Evolutionary conservation across 495 filamentous ascomycete species (phyloP).

Genomic region (Tuber aestivum): DNA sequence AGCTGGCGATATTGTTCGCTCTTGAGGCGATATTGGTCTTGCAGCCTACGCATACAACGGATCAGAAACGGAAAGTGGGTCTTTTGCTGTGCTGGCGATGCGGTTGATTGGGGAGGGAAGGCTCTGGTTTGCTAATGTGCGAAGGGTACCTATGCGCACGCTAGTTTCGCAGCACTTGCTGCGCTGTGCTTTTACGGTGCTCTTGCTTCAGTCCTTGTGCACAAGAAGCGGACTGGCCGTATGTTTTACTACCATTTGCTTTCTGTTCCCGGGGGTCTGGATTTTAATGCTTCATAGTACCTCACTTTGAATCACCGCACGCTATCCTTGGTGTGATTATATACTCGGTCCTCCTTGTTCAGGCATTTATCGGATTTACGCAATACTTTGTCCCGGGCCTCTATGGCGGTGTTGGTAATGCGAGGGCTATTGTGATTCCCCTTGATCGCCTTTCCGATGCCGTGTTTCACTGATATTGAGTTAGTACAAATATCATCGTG

Average conservation of each 20-base stretch:
- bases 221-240: slow-evolving; percentile 30
- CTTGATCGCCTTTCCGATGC: background rate
- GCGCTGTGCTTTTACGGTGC: slow-evolving; percentile 27
- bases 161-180: slow-evolving; percentile 58
- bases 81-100: background rate
- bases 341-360: slow-evolving; percentile 62
- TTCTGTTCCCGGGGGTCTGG: background rate
- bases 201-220: slow-evolving; percentile 24
- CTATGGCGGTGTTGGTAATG: slow-evolving; percentile 71
- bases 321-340: slow-evolving; percentile 72
- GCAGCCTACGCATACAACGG: slow-evolving; percentile 73
- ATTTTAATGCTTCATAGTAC: slow-evolving; percentile 14
- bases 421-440: slow-evolving; percentile 54
- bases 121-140: slow-evolving; percentile 10
- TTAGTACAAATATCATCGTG: slow-evolving; percentile 78
- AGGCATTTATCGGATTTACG: slow-evolving; percentile 70
- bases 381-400: slow-evolving; percentile 66
- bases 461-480: slow-evolving; percentile 1
- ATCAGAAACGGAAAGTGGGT: slow-evolving; percentile 55
- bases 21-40: slow-evolving; percentile 76
- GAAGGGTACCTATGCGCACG: slow-evolving; percentile 65
- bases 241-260: slow-evolving; percentile 1
- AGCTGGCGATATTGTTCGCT: slow-evolving; percentile 59
- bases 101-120: background rate
- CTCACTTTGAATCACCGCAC: slow-evolving; percentile 72